Evolutionary conservation across 2,329 filamentous ascomycete genomes (phyloP).

Genomic region (Microdochium paspali): DNA sequence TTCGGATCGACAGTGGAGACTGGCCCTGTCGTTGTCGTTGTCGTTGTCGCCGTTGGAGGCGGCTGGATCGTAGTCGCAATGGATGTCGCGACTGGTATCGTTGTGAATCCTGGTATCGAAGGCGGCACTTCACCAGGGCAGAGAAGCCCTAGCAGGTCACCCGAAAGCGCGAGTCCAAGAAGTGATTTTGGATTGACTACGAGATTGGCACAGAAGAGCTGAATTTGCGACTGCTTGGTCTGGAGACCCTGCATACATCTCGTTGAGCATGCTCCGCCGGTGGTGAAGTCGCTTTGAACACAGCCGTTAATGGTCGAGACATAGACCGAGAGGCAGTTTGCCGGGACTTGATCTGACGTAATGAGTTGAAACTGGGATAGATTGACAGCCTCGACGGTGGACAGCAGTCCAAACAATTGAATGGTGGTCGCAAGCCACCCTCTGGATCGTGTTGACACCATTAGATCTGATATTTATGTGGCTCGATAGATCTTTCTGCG

Average conservation of each 20-base stretch:
- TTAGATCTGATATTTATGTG: not conserved
- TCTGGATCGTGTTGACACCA: conserved; percentile 6
- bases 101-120: not conserved
- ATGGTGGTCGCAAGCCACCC: conserved; percentile 8
- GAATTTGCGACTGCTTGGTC: conserved; percentile 7
- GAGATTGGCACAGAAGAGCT: conserved; percentile 10
- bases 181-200: conserved; percentile 12
- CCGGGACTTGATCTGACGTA: conserved; percentile 13
- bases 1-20: not conserved
- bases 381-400: conserved; percentile 14
- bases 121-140: conserved; percentile 9
- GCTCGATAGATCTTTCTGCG: not conserved
- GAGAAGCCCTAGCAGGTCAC: conserved; percentile 12
- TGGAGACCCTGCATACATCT: conserved; percentile 15
- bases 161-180: conserved; percentile 13
- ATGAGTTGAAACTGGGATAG: conserved; percentile 17
- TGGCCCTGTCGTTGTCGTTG: not conserved
- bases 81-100: not conserved
- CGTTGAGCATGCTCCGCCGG: conserved; percentile 12
- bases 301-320: conserved; percentile 13
- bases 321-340: conserved; percentile 15
- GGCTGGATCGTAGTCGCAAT: not conserved
- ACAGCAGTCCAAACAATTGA: conserved; percentile 9
- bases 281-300: conserved; percentile 11
- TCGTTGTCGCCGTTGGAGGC: too few species aligned